Percentiles rank a stretch among this genome's conserved stretches.
Evolutionary conservation across 192 early-diverging fungal genomes (phyloP).

Genomic region (Polychytrium aggregatum): DNA sequence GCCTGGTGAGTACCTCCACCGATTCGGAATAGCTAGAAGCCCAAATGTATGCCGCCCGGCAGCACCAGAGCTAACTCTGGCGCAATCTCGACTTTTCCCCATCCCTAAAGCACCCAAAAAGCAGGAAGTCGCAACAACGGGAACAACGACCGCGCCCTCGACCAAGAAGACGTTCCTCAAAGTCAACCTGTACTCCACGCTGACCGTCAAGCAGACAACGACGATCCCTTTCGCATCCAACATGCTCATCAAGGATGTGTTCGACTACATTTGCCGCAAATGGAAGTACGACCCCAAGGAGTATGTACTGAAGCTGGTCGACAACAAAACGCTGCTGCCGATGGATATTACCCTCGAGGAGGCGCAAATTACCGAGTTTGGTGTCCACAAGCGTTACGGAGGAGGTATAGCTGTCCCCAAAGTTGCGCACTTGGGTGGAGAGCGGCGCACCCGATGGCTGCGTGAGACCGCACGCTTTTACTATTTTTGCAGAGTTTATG

Average conservation of each 20-base stretch:
- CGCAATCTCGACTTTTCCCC: too few species aligned
- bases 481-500: neutral
- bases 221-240: constrained; percentile 65
- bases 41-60: too few species aligned
- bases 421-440: neutral
- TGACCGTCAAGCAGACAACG: constrained; percentile 83
- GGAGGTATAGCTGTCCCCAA: constrained; percentile 51
- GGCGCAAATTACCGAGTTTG: constrained; percentile 50
- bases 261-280: constrained; percentile 77
- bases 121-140: constrained; percentile 23
- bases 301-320: constrained; percentile 78
- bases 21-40: too few species aligned
- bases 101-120: too few species aligned
- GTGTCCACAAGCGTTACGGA: constrained; percentile 55
- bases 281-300: constrained; percentile 74
- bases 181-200: constrained; percentile 50
- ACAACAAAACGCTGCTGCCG: constrained; percentile 59
- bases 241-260: constrained; percentile 66
- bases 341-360: constrained; percentile 69
- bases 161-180: constrained; percentile 40
- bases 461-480: neutral
- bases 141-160: constrained; percentile 6
- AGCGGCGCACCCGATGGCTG: neutral
- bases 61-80: too few species aligned
- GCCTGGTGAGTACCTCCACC: too few species aligned